Conservation (phyloP, 2,329 filamentous ascomycete genomes). For the Cyclaneusma minus region DNA sequence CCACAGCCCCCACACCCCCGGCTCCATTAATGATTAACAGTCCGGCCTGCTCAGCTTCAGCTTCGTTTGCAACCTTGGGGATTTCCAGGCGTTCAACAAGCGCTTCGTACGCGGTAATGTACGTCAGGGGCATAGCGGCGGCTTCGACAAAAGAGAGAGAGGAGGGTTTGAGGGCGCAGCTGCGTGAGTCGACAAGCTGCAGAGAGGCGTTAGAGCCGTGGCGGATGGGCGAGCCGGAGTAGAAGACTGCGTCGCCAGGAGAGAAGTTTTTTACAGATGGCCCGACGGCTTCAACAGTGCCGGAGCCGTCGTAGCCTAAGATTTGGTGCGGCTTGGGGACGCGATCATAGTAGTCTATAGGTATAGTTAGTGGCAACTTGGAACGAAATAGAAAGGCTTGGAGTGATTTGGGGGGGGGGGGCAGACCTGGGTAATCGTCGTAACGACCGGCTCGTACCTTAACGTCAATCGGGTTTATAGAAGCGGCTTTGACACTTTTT, state of each 20-base stretch:
- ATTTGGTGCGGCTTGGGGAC: slow-evolving; percentile 18
- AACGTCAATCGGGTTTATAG: slow-evolving; percentile 24
- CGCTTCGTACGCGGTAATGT: slow-evolving; percentile 26
- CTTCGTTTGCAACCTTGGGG: no score
- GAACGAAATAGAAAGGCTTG: background rate
- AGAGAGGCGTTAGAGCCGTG: slow-evolving; percentile 27
- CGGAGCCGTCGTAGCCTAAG: slow-evolving; percentile 27
- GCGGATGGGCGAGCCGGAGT: slow-evolving; percentile 21
- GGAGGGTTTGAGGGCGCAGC: slow-evolving; percentile 23
- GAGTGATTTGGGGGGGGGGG: no score
- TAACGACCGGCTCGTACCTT: slow-evolving; percentile 20
- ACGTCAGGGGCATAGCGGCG: slow-evolving; percentile 27
- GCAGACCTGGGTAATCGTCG: slow-evolving; percentile 21
- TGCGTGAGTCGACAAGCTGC: slow-evolving; percentile 24
- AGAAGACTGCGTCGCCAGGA: slow-evolving; percentile 27
- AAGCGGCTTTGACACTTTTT: slow-evolving; percentile 19
- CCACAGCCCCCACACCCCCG: slow-evolving; percentile 27
- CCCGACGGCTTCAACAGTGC: slow-evolving; percentile 21
- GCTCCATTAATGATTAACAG: slow-evolving; percentile 29
- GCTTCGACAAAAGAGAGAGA: slow-evolving; percentile 23
- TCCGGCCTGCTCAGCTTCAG: slow-evolving; percentile 13
- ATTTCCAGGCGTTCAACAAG: slow-evolving; percentile 25
- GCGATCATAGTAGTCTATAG: slow-evolving; percentile 19
- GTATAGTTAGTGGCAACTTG: slow-evolving; percentile 2
- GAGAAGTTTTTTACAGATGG: slow-evolving; percentile 20